Evolutionary conservation across 2,329 filamentous ascomycete species (phyloP).

Genomic region (Aureobasidium sp.): DNA sequence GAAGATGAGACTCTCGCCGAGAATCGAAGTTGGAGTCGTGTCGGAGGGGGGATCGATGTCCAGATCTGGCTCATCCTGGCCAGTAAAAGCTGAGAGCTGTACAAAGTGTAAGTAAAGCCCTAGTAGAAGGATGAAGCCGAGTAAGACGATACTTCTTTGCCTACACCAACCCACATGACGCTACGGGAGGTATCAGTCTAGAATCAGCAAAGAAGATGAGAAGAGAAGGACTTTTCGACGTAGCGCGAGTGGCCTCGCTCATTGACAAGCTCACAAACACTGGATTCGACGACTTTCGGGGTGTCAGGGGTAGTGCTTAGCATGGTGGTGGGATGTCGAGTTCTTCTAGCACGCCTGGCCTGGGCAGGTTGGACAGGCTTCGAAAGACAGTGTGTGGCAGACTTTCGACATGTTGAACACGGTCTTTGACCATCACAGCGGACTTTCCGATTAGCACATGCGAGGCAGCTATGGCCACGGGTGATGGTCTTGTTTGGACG

Average conservation of each 20-base stretch:
- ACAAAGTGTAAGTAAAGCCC: constrained; percentile 2
- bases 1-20: constrained; percentile 4
- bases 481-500: neutral
- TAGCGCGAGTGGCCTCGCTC: constrained; percentile 32
- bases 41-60: constrained; percentile 10
- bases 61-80: neutral
- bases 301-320: neutral
- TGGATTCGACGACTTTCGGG: neutral
- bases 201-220: neutral
- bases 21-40: constrained; percentile 17
- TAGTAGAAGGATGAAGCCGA: constrained; percentile 11
- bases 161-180: constrained; percentile 16
- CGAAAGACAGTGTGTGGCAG: constrained; percentile 31
- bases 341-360: constrained; percentile 28
- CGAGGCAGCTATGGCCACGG: constrained; percentile 19
- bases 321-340: neutral
- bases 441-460: constrained; percentile 29
- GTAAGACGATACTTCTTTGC: constrained; percentile 19
- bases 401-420: constrained; percentile 28
- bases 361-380: constrained; percentile 30
- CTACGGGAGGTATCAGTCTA: neutral
- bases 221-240: constrained; percentile 28
- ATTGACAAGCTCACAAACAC: neutral
- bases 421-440: constrained; percentile 30
- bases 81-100: constrained; percentile 8